Base-by-base conservation (phyloP, 345 rosid species). In the Chamaenerion angustifolium region DNA sequence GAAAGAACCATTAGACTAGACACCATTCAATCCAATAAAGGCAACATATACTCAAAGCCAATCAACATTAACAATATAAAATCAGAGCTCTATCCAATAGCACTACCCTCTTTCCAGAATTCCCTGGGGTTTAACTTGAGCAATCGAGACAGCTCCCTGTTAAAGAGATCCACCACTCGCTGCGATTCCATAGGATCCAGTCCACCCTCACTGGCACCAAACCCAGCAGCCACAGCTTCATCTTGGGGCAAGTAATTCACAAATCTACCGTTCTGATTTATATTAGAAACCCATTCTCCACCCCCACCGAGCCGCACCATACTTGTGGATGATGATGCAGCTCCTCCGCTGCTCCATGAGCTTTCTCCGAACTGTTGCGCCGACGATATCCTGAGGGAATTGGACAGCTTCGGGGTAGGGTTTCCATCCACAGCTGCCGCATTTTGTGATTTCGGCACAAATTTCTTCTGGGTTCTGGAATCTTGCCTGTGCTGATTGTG, bases 201-300 rank as follows among this genome's bases (percentile, higher is more conserved):
- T 27, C 93, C 96, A 35, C 98, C 98, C 45, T 78, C 79, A 6
- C 78, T 83, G 11, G 93, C 68, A 13, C 79, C 78, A 0, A 84
- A 71, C 6, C 98, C 98, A 0, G 81, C 72, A 0, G 96, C 98
- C 49, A 92, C 81, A 2, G 95, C 96, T 68, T 92, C 98, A 21
- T 92, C 98, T 59, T 87, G 98, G 10, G 88, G 98, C 67, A 92
- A 76, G 80, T 87, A 92, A 61, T 67, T 75, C 0, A 92, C 82
- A 64, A 92, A 92, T 52, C 57, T 72, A 2, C 88, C 88, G 45
- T 49, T 49, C 45, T 50, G 76, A 62, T 75, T 56, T 4, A 55
- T 64, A 23, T 58, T 59, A 35, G 78, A 41, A 15, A 79, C 66
- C 74, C 66, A 67, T 10, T 63, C 76, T 14, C 85, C 79, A 23